Evolutionary conservation across 2,329 filamentous ascomycete genomes (phyloP), one percentile per base, ranked within the genome.

Genomic region (Helminthosporium solani): DNA sequence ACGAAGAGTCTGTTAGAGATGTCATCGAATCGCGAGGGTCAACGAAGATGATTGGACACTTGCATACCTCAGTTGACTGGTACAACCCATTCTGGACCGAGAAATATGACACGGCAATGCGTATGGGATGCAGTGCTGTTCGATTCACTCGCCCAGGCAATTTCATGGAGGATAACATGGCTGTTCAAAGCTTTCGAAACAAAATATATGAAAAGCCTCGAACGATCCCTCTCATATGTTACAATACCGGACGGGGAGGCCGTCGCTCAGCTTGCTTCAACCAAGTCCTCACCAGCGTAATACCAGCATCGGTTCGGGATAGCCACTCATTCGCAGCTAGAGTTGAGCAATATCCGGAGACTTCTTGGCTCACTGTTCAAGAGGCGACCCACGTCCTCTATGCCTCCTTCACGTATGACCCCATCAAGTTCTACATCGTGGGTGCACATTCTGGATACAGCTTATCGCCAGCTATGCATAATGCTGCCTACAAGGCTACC

Each of bases 391-490:
- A 79, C 49, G 82, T 85, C 1, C 75, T 90, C 0, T 88, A 84
- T 57, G 76, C 82, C 3, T 83, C 81, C 1, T 87, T 86, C 47
- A 75, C 85, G 1, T 80, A 83, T 41, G 84, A 89, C 33, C 77
- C 83, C 0, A 82, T 90, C 75, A 82, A 84, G 40, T 82, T 88
- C 44, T 87, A 86, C 55, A 84, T 90, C 27, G 81, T 90, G 40
- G 87, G 87, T n/a, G 83, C 81, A 44, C 84, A 84, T 44, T 82
- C 87, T 8, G 80, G 78, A 40, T 88, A 87, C 70, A 89, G 84
- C 62, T 67, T 90, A 45, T 90, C 87, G 0, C 87, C 87, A 1
- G 83, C 84, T 6, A 90, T 90, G 86, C 87, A 91, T 64, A 87
- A 84, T 44, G 77, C 84, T 5, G 87, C 86, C 0, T 82, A 87